Base-by-base conservation (phyloP, 371 early-diverging fungal genomes). In the Haplosporangium sp. region DNA sequence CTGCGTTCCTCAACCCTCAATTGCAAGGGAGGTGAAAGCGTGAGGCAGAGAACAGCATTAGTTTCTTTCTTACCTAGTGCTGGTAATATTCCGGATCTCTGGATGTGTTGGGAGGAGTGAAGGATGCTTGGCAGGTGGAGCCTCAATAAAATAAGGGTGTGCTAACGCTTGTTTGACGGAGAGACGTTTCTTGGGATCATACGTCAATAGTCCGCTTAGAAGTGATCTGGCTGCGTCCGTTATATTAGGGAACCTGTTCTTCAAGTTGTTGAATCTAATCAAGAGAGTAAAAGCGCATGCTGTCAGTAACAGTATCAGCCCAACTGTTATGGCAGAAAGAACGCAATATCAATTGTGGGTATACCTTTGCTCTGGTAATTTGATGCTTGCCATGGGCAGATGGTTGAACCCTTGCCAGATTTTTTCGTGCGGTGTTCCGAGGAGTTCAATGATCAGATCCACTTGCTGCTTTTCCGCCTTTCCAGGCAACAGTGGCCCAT, bases 401-500 rank as follows among this genome's bases (percentile, higher is more conserved):
- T 81, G 67, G 37, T 68, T 72, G 55, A 91, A 88, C 9, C 89
- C 94, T 10, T 92, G 93, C 95, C 95, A 96, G 7, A 94, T 91
- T n/a, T 83, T 69, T 41, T 90, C 87, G 57, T 84, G 92, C 2
- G 97, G 96, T 3, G 93, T 84, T 2, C 97, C 97, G 21, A 96
- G 81, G 20, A 95, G 73, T 4, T 88, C 83, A 63, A 89, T 87
- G 42, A 96, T 95, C 48, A 90, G 76, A 50, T 86, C 83, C 40
- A 96, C 74, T 72, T 96, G 95, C 21, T 91, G 82, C 40, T 86
- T 87, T 65, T 96, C 97, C 6, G 84, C 87, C 63, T 90, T 93
- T 48, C 98, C 98, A 0, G 94, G 93, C 59, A 98, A 82, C n/a
- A 96, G 83, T 1, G 96, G 95, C 7, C 80, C 77, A 62, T 90